phyloP scores from a whole-genome alignment of 2,329 filamentous ascomycete genomes.

The Akanthomyces dipterigenus region DNA sequence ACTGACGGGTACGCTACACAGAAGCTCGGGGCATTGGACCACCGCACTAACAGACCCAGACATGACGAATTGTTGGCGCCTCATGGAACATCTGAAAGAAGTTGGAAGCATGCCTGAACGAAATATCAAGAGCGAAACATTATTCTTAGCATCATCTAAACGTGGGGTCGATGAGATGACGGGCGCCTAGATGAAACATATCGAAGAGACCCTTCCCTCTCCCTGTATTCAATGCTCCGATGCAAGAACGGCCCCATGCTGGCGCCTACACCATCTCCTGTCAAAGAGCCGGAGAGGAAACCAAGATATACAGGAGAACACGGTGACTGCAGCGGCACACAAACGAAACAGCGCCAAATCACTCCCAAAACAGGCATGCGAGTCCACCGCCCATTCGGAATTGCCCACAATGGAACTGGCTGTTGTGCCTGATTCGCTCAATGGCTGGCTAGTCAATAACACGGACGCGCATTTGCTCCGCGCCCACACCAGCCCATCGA shows the following conservation, averaged over 20 bases:
- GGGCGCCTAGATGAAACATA: constrained; percentile 11
- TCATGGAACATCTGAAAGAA: neutral
- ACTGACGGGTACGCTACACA: constrained; percentile 5
- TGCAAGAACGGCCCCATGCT: constrained; percentile 3
- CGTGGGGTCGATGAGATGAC: constrained; percentile 4
- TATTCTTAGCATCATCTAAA: neutral
- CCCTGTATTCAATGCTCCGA: neutral
- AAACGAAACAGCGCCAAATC: neutral
- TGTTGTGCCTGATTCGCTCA: neutral
- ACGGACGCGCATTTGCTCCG: neutral
- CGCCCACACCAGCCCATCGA: neutral
- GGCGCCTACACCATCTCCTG: neutral
- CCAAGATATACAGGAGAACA: neutral
- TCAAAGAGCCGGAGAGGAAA: neutral
- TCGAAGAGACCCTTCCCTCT: neutral
- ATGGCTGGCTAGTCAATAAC: neutral
- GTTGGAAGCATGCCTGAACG: neutral
- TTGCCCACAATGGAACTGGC: neutral
- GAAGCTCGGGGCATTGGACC: neutral
- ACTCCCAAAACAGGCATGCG: neutral
- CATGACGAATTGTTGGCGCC: neutral
- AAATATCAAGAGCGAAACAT: neutral
- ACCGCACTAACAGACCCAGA: neutral
- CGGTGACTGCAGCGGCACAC: neutral
- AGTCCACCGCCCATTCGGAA: constrained; percentile 7